Conservation (phyloP, 139 green algal genomes). For the Penium margaritaceum region DNA sequence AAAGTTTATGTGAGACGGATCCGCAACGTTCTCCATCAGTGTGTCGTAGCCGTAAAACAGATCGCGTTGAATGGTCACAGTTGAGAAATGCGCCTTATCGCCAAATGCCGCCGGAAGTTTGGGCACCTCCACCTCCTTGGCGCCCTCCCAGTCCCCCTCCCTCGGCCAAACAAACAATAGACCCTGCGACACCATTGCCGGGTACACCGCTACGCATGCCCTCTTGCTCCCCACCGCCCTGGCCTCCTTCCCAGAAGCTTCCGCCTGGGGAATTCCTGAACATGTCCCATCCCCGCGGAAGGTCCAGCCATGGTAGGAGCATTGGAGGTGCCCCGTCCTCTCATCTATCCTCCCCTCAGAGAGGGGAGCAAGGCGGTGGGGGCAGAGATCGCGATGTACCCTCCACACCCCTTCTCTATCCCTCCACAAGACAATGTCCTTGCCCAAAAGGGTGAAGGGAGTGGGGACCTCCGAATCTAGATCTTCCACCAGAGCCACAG, state of each 20-base stretch:
- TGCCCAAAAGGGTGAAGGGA: conserved; percentile 24
- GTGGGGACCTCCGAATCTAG: conserved; percentile 14
- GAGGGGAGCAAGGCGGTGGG: conserved; percentile 41
- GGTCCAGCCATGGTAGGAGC: conserved; percentile 52
- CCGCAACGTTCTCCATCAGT: conserved; percentile 48
- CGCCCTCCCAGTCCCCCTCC: background rate
- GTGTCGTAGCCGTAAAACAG: conserved; percentile 48
- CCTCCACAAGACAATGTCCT: conserved; percentile 26
- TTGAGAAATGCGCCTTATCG: conserved; percentile 23
- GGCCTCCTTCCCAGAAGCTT: conserved; percentile 3
- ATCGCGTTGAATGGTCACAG: conserved; percentile 42
- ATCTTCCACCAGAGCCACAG: conserved; percentile 34
- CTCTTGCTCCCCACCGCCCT: background rate
- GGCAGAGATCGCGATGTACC: conserved; percentile 36
- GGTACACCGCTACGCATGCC: conserved; percentile 12
- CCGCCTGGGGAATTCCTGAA: conserved; percentile 26
- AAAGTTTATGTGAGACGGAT: conserved; percentile 45
- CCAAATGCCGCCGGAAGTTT: conserved; percentile 29
- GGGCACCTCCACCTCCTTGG: background rate
- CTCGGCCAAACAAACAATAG: conserved; percentile 42
- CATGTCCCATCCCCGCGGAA: conserved; percentile 33
- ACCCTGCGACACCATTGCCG: conserved; percentile 9
- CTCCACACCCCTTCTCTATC: conserved; percentile 29
- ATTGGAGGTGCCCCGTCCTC: conserved; percentile 40
- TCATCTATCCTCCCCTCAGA: conserved; percentile 46